A percentile compares a stretch with the other conserved stretches of the same genome.
Evolutionary conservation across 164 flowering plant genomes (phyloP).

Genomic region (Santalum album): DNA sequence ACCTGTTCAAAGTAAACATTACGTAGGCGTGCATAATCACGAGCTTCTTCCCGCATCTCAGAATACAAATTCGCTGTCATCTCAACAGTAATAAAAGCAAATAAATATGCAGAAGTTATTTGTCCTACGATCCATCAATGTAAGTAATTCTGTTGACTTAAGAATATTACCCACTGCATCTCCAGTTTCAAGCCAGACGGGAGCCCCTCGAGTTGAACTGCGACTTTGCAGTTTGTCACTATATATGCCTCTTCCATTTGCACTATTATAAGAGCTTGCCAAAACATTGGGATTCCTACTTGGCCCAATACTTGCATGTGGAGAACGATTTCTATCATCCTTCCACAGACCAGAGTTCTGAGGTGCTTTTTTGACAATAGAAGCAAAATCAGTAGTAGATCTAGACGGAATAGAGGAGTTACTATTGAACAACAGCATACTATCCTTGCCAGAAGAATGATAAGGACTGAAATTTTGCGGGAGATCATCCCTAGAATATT

Average conservation of each 20-base stretch:
- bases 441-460: constrained; percentile 56
- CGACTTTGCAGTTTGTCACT: constrained; percentile 56
- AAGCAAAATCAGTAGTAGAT: constrained; percentile 77
- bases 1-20: constrained; percentile 98
- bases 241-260: constrained; percentile 43
- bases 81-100: constrained; percentile 27
- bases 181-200: constrained; percentile 97
- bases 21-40: constrained; percentile 87
- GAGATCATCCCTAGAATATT: constrained; percentile 48
- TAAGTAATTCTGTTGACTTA: constrained; percentile 12
- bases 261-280: constrained; percentile 43
- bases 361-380: constrained; percentile 82
- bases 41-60: constrained; percentile 90
- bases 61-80: constrained; percentile 89
- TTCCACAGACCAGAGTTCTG: constrained; percentile 82
- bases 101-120: constrained; percentile 19
- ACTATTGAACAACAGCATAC: constrained; percentile 43
- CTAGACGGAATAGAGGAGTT: constrained; percentile 44
- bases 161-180: constrained; percentile 91
- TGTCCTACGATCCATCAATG: constrained; percentile 5
- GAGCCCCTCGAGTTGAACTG: constrained; percentile 56
- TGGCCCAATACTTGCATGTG: constrained; percentile 52
- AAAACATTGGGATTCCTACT: constrained; percentile 64
- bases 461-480: constrained; percentile 44
- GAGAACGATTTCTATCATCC: constrained; percentile 60